phyloP scores from a whole-genome alignment of 805 yeast species.

The Kodamaea restingae region DNA sequence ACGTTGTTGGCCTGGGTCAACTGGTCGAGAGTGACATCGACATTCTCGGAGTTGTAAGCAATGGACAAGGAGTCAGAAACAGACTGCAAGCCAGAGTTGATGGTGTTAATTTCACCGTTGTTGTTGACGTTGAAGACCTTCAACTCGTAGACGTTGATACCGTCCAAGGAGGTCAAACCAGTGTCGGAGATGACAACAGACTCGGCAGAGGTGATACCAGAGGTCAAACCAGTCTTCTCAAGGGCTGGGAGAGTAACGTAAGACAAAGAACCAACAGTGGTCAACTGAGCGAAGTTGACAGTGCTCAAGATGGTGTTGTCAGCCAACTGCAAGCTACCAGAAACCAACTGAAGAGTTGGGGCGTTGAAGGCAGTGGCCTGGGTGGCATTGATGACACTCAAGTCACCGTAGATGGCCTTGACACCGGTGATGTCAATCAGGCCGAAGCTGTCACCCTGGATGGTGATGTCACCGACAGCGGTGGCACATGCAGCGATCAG shows the following conservation, averaged over 20 bases:
- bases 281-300: constrained; percentile 72
- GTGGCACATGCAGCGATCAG: constrained; percentile 68
- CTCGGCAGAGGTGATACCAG: constrained; percentile 71
- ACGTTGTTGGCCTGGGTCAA: constrained; percentile 85
- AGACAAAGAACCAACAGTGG: constrained; percentile 75
- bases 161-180: constrained; percentile 61
- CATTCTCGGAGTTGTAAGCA: constrained; percentile 79
- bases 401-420: constrained; percentile 70
- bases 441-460: constrained; percentile 58
- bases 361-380: constrained; percentile 65
- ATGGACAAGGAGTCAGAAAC: constrained; percentile 74
- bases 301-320: constrained; percentile 62
- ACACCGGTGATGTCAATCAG: constrained; percentile 70
- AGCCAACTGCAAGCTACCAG: constrained; percentile 62
- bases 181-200: constrained; percentile 71
- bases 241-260: constrained; percentile 88
- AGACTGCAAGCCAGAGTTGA: constrained; percentile 66
- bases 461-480: constrained; percentile 72
- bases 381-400: constrained; percentile 64
- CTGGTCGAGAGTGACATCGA: constrained; percentile 62
- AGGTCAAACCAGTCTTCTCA: constrained; percentile 57
- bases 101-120: constrained; percentile 71
- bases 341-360: constrained; percentile 68
- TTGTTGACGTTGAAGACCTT: constrained; percentile 77
- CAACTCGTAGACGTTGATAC: constrained; percentile 50